These are phyloP conservation scores for Fragaria ananassa DNA, from an alignment of 306 rosid genomes.

Conservation along the genomic window DNA sequence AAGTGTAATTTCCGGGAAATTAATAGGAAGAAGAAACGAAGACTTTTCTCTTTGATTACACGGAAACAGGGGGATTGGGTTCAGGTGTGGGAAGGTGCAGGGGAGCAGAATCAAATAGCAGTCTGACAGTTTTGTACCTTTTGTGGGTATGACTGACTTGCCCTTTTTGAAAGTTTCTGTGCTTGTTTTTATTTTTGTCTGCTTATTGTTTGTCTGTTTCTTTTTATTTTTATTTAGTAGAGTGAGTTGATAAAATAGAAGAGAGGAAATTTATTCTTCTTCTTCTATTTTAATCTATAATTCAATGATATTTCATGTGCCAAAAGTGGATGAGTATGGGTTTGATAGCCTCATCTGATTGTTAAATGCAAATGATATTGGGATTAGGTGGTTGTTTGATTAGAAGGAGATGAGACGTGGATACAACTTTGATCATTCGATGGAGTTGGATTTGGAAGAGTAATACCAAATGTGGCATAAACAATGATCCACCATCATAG, in stretches of 20 bases:
- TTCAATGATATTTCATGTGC: background rate
- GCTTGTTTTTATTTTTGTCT: background rate
- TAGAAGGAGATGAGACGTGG: background rate
- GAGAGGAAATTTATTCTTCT: background rate
- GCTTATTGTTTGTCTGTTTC: background rate
- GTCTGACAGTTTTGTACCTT: background rate
- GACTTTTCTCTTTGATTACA: background rate
- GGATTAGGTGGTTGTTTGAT: background rate
- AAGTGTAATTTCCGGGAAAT: background rate
- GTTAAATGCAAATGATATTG: background rate
- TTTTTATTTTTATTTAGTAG: background rate
- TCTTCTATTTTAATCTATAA: background rate
- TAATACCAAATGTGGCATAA: background rate
- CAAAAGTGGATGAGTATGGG: background rate
- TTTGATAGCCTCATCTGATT: background rate
- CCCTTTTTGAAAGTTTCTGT: background rate
- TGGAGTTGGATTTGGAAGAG: background rate
- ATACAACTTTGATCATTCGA: background rate
- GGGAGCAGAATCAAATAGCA: background rate
- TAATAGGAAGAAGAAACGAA: background rate
- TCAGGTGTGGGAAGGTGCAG: conserved; percentile 5
- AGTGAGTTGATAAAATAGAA: background rate
- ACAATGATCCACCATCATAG: background rate
- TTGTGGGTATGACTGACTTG: background rate
- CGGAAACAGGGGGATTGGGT: background rate